Percentiles rank a stretch among this genome's conserved stretches.
Evolutionary conservation across 495 filamentous ascomycete genomes (phyloP).

Genomic region (Podospora bellae-mahoneyi): DNA sequence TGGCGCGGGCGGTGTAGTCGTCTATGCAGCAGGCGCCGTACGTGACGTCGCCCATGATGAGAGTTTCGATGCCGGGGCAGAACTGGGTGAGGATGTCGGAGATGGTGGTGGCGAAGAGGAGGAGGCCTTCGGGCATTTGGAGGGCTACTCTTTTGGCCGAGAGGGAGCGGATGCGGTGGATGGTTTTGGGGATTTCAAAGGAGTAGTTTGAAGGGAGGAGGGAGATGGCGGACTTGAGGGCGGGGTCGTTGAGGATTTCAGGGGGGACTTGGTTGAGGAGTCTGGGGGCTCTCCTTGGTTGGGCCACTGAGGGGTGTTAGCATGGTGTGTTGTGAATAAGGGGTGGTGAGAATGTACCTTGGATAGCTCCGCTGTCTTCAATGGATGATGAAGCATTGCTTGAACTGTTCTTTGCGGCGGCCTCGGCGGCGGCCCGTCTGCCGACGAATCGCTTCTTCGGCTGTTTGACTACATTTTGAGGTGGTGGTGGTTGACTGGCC

Average conservation of each 20-base stretch:
- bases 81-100: constrained; percentile 95
- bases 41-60: constrained; percentile 99
- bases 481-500: constrained; percentile 35
- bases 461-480: constrained; percentile 41
- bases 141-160: constrained; percentile 77
- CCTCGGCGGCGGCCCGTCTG: constrained; percentile 50
- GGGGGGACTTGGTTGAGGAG: constrained; percentile 85
- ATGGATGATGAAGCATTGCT: constrained; percentile 44
- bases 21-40: constrained; percentile 99
- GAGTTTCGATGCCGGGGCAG: constrained; percentile 82
- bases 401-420: constrained; percentile 49
- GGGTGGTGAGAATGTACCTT: constrained; percentile 41
- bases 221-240: constrained; percentile 83
- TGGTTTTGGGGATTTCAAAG: constrained; percentile 97
- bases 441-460: constrained; percentile 83
- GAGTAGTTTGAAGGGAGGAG: constrained; percentile 92
- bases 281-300: constrained; percentile 65
- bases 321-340: background rate
- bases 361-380: constrained; percentile 64
- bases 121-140: constrained; percentile 93
- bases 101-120: constrained; percentile 95
- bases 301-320: constrained; percentile 40
- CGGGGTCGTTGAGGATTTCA: constrained; percentile 79
- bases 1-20: constrained; percentile 91
- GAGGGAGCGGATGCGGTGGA: constrained; percentile 82